A percentile compares a stretch with the other conserved stretches of the same genome.
These are phyloP conservation scores for Oleoguttula mirabilis DNA, from an alignment of 495 filamentous ascomycete genomes.

Conservation along the genomic window DNA sequence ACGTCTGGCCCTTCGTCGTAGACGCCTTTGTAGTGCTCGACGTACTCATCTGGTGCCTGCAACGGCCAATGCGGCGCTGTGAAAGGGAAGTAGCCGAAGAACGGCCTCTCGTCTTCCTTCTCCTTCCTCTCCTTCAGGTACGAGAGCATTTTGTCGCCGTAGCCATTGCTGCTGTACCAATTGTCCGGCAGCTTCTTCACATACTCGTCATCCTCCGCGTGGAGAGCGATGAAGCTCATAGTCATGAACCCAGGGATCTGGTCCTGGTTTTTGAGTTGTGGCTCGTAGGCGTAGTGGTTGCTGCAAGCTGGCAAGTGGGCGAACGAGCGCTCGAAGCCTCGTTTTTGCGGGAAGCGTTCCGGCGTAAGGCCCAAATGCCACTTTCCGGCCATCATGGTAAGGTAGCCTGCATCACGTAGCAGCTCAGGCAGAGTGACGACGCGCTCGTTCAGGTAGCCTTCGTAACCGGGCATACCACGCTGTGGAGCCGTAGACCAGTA, in stretches of 20 bases:
- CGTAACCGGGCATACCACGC: slow-evolving; percentile 48
- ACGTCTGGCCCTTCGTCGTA: slow-evolving; percentile 36
- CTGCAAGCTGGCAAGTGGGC: slow-evolving; percentile 44
- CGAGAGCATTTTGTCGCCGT: slow-evolving; percentile 30
- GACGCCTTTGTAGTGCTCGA: slow-evolving; percentile 31
- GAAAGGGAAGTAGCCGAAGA: slow-evolving; percentile 36
- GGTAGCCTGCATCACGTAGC: slow-evolving; percentile 49
- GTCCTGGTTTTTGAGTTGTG: slow-evolving; percentile 31
- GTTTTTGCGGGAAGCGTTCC: slow-evolving; percentile 20
- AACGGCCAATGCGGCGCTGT: slow-evolving; percentile 39
- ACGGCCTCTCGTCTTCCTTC: slow-evolving; percentile 32
- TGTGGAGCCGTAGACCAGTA: slow-evolving; percentile 25
- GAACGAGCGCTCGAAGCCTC: slow-evolving; percentile 33
- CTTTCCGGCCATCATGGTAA: slow-evolving; percentile 51
- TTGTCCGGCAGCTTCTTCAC: slow-evolving; percentile 37
- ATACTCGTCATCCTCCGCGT: slow-evolving; percentile 48
- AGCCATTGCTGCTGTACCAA: slow-evolving; percentile 34
- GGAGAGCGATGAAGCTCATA: slow-evolving; percentile 37
- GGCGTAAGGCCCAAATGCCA: slow-evolving; percentile 36
- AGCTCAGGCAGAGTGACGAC: slow-evolving; percentile 52
- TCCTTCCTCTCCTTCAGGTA: slow-evolving; percentile 38
- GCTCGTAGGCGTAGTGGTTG: slow-evolving; percentile 53
- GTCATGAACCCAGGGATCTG: slow-evolving; percentile 28
- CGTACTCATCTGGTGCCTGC: slow-evolving; percentile 28
- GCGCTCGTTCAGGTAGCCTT: slow-evolving; percentile 51